These are phyloP conservation scores for Nicotiana paniculata DNA, from an alignment of 257 asterid species.

Conservation along the genomic window DNA sequence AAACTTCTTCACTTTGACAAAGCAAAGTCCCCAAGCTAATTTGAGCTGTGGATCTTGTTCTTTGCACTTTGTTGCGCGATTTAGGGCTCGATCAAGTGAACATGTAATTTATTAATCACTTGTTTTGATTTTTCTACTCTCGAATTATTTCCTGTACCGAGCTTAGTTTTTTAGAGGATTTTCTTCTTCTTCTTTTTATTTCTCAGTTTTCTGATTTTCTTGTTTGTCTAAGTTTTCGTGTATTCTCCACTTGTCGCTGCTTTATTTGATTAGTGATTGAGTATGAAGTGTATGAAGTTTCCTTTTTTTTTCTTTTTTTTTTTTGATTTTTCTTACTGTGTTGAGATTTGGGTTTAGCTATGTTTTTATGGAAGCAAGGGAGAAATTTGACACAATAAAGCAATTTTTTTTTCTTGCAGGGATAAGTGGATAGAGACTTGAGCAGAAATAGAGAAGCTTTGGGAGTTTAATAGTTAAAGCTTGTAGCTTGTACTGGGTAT, in stretches of 20 bases:
- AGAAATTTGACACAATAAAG: not conserved
- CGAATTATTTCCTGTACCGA: not conserved
- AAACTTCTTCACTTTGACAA: not conserved
- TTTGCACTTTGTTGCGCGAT: constrained; percentile 1
- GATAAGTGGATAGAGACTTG: constrained; percentile 9
- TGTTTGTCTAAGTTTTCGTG: not conserved
- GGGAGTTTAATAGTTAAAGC: constrained; percentile 18
- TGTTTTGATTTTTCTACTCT: not conserved
- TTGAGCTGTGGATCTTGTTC: constrained; percentile 19
- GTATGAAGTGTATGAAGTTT: not conserved
- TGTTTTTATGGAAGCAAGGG: not conserved
- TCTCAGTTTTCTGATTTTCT: not conserved
- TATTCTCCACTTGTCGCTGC: not conserved
- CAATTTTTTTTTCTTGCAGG: not conserved
- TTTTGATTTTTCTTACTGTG: not conserved
- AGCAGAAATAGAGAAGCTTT: constrained; percentile 11
- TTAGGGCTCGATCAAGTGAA: constrained; percentile 23
- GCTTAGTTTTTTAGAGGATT: not conserved
- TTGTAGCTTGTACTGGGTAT: constrained; percentile 11
- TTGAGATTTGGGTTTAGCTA: not conserved
- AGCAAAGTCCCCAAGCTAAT: not conserved
- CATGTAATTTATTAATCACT: not conserved
- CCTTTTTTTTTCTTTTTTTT: not conserved
- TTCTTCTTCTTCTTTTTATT: not conserved
- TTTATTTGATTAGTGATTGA: not conserved